A percentile compares a stretch with the other conserved stretches of the same genome.
Conservation (phyloP, 2,329 filamentous ascomycete genomes). For the Xylariaceae sp. region DNA sequence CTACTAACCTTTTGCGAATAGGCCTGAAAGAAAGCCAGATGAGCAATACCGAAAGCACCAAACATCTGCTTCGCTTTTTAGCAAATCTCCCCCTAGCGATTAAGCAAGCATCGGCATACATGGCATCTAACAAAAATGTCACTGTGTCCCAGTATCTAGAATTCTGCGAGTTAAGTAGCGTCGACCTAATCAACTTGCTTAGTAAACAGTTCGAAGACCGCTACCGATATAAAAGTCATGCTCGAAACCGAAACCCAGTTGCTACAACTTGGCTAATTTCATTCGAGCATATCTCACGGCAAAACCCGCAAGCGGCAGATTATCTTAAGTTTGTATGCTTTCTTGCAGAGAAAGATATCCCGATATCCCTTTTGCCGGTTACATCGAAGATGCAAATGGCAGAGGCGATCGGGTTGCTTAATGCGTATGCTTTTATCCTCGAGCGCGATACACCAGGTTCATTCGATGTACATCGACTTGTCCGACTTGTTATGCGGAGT, state of each 20-base stretch:
- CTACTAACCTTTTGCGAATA: not conserved
- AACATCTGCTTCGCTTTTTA: not conserved
- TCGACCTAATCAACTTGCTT: not conserved
- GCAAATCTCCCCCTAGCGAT: not conserved
- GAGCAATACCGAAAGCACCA: not conserved
- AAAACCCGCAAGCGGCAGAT: not conserved
- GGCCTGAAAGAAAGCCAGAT: not conserved
- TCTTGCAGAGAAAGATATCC: not conserved
- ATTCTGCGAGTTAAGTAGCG: not conserved
- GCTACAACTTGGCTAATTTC: not conserved
- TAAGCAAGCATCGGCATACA: slow-evolving; percentile 1
- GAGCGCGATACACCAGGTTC: not conserved
- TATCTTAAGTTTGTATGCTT: slow-evolving; percentile 1
- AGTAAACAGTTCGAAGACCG: not conserved
- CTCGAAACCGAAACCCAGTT: not conserved
- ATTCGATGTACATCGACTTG: slow-evolving; percentile 2
- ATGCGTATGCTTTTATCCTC: not conserved
- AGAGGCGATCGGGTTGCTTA: not conserved
- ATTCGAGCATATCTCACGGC: slow-evolving; percentile 1
- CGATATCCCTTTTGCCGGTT: not conserved
- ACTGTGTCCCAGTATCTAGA: not conserved
- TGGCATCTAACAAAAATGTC: not conserved
- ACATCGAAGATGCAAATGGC: not conserved
- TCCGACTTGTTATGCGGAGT: not conserved
- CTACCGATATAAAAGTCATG: not conserved